Evolutionary conservation across 2,329 filamentous ascomycete species (phyloP), one percentile per base, ranked within the genome.

Genomic region (Lachnellula hyalina): DNA sequence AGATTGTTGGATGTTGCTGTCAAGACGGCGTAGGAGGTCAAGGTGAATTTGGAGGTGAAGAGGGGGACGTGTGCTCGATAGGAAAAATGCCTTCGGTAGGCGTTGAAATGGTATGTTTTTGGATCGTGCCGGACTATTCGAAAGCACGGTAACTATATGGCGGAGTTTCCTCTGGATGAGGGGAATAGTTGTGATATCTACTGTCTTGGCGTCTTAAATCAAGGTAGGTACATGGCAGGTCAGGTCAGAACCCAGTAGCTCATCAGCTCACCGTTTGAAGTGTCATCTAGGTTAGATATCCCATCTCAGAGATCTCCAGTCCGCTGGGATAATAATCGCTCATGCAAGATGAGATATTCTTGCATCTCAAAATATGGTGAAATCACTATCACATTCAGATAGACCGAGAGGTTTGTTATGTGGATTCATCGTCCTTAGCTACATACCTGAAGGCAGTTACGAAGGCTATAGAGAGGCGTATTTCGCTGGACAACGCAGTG

Each of bases 401-500:
- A 23, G 28, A 34, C 7, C 21, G n/a, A 9, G 15, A 5, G 38
- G 12, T 53, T 32, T 61, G 54, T 61, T 56, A 52, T 57, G 54
- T 62, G 56, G 55, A 59, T 63, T 62, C 55, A 57, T 58, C 47
- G 53, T 62, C 54, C 60, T 47, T 59, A 53, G 52, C 53, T 52
- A 59, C 55, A 52, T 52, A 61, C 60, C 41, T 44, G 44, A 56
- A 48, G 61, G 62, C 41, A 58, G 55, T 54, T 47, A 48, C 44
- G 54, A 58, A 52, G 54, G 41, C 50, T 54, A 35, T 49, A 61
- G 49, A 59, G 58, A 32, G 28, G 28, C 28, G 2, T 32, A 32
- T 11, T 62, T 64, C 60, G 65, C 63, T 66, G 65, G 63, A 67
- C 61, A 66, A 67, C 59, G 58, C 56, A 61, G 47, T 53, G 56